Evolutionary conservation across 164 flowering plant species (phyloP).

Genomic region (Dillenia turbinata): DNA sequence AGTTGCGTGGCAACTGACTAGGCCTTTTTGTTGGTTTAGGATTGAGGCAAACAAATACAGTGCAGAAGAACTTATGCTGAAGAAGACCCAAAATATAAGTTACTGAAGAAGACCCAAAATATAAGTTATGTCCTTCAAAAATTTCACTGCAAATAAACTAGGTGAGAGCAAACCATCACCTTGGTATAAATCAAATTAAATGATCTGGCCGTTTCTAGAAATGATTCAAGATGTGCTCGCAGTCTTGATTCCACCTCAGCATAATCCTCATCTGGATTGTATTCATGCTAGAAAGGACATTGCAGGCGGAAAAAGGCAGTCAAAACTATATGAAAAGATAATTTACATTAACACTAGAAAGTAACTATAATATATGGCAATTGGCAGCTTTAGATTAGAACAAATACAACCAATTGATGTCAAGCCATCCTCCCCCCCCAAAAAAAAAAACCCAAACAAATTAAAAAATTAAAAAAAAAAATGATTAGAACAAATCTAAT

Average conservation of each 20-base stretch:
- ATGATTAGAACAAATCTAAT: too few species aligned
- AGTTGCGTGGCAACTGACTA: not conserved
- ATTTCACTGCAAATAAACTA: conserved; percentile 23
- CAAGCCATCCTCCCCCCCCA: too few species aligned
- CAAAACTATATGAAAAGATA: not conserved
- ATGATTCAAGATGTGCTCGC: conserved; percentile 75
- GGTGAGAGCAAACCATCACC: conserved; percentile 32
- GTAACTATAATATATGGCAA: too few species aligned
- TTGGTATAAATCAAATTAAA: conserved; percentile 88
- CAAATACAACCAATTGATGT: too few species aligned
- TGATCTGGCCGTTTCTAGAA: conserved; percentile 89
- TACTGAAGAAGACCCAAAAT: conserved; percentile 86
- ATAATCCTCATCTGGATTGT: conserved; percentile 95
- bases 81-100: too few species aligned
- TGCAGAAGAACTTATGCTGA: conserved; percentile 71
- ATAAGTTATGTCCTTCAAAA: conserved; percentile 75
- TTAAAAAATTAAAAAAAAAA: too few species aligned
- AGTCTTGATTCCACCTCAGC: conserved; percentile 67
- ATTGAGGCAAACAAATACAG: conserved; percentile 61
- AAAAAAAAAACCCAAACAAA: too few species aligned
- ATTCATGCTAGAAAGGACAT: conserved; percentile 51
- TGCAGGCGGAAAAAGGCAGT: not conserved
- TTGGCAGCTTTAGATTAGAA: too few species aligned
- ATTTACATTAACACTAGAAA: too few species aligned
- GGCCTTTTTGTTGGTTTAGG: conserved; percentile 27